Evolutionary conservation across 2,329 filamentous ascomycete species (phyloP), one percentile per base, ranked within the genome.

Genomic region (Botrytis fabae): DNA sequence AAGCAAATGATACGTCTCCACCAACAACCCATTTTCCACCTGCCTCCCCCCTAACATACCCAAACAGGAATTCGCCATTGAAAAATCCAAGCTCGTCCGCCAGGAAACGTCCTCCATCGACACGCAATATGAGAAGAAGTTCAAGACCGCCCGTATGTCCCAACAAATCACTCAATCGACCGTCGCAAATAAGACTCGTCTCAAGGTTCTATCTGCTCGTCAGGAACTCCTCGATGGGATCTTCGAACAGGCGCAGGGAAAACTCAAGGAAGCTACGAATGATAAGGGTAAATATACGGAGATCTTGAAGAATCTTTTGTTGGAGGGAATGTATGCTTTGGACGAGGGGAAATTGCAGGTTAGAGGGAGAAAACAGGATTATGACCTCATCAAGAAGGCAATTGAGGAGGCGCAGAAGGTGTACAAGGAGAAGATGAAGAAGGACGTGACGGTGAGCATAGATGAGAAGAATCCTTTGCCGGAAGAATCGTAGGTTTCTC

Each of bases 131-230:
- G 93, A 95, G 85, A 98, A 98, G 90, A 98, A 98, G 87, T 97
- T 97, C 90, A 99, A 98, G 88, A 93, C 97, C 85, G 95, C 96
- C 80, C 90, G 92, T 86, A 97, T 98, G 93, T 95, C 94, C 76
- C 96, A 98, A 88, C 96, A 99, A 86, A 98, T 98, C 86, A 97
- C 95, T 77, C 93, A 93, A 82, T 98, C 95, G 76, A 98, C 95
- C 75, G 91, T 98, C 76, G 89, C 95, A 85, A 99, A 99, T 88
- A 97, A 97, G 88, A 96, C 93, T 73, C 91, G 96, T 75, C 91
- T 99, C 83, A 92, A 92, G 82, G 92, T 99, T 72, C 91, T 99
- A 74, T 89, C 88, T 76, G 92, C 94, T 74, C 90, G 95, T 80
- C 96, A 99, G 87, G 92, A 95, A 84, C 86, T 99, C 80, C 89